Percentiles rank a stretch among this genome's conserved stretches.
Evolutionary conservation across 352 stramenopile species (phyloP).

Genomic region (Phytophthora rubi): DNA sequence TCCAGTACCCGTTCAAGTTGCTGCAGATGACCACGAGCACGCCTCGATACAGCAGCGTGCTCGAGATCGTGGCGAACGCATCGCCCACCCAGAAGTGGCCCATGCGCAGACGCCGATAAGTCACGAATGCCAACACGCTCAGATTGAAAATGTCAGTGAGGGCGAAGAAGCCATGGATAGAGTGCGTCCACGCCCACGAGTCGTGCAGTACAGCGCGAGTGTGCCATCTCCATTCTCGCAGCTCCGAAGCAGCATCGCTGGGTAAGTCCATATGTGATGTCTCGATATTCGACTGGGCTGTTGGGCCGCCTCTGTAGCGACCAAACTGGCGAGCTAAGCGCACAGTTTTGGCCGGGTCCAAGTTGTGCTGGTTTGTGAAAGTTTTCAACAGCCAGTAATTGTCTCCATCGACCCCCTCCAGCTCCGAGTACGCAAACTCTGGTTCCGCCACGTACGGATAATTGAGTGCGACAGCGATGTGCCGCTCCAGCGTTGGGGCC

Average conservation of each 20-base stretch:
- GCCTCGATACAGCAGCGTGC: neutral
- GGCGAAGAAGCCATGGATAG: neutral
- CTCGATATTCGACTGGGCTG: neutral
- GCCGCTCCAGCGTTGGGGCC: neutral
- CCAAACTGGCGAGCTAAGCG: neutral
- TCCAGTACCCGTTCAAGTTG: slow-evolving; percentile 3
- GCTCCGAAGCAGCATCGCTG: neutral
- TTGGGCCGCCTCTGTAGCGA: neutral
- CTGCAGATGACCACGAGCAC: neutral
- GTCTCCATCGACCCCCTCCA: neutral
- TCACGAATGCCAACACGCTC: neutral
- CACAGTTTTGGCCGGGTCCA: neutral
- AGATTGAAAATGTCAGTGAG: neutral
- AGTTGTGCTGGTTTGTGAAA: neutral
- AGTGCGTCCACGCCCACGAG: neutral
- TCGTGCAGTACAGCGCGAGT: neutral
- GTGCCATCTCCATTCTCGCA: slow-evolving; percentile 1
- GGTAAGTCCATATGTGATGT: neutral
- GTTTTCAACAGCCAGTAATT: neutral
- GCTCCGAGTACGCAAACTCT: neutral
- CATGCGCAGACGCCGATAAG: neutral
- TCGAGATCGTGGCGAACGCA: neutral
- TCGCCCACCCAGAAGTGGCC: slow-evolving; percentile 1
- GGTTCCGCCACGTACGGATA: neutral
- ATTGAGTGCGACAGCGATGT: neutral